phyloP scores from a whole-genome alignment of 2,329 filamentous ascomycete genomes.

The Zasmidium angulare region DNA sequence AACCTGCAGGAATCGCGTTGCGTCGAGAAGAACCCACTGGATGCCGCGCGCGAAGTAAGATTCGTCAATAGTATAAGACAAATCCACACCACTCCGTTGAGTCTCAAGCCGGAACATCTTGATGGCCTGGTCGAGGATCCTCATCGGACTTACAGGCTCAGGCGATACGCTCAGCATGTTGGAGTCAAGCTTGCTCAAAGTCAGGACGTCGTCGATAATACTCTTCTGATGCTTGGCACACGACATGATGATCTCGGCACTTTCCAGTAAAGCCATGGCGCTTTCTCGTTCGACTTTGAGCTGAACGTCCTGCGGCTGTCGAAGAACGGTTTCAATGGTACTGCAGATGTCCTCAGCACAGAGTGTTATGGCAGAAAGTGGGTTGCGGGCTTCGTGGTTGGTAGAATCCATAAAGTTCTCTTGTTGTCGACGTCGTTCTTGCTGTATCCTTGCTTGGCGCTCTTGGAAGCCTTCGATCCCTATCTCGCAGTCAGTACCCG shows the following conservation, averaged over 20 bases:
- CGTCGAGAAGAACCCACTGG: slow-evolving; percentile 23
- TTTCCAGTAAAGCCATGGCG: slow-evolving; percentile 20
- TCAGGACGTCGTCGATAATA: slow-evolving; percentile 51
- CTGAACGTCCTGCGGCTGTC: not conserved
- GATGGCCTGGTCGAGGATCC: slow-evolving; percentile 36
- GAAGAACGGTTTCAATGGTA: slow-evolving; percentile 4
- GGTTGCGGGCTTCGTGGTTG: slow-evolving; percentile 46
- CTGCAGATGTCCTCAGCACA: slow-evolving; percentile 40
- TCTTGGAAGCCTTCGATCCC: slow-evolving; percentile 39
- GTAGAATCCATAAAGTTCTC: slow-evolving; percentile 35
- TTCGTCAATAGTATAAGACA: not conserved
- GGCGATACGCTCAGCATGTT: slow-evolving; percentile 38
- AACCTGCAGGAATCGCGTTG: slow-evolving; percentile 25
- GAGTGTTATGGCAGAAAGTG: slow-evolving; percentile 44
- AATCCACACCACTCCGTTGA: slow-evolving; percentile 26
- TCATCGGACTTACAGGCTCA: slow-evolving; percentile 34
- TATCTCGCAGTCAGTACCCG: not conserved
- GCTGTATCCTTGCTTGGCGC: slow-evolving; percentile 37
- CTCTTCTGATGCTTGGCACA: slow-evolving; percentile 36
- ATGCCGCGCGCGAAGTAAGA: slow-evolving; percentile 3
- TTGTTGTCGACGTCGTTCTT: slow-evolving; percentile 35
- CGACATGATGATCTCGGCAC: slow-evolving; percentile 32
- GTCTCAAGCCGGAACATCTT: slow-evolving; percentile 43
- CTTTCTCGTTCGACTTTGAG: not conserved
- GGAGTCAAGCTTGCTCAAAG: slow-evolving; percentile 40